These are phyloP conservation scores for Sextonia rubra DNA, from an alignment of 164 flowering plant species.

Conservation along the genomic window DNA sequence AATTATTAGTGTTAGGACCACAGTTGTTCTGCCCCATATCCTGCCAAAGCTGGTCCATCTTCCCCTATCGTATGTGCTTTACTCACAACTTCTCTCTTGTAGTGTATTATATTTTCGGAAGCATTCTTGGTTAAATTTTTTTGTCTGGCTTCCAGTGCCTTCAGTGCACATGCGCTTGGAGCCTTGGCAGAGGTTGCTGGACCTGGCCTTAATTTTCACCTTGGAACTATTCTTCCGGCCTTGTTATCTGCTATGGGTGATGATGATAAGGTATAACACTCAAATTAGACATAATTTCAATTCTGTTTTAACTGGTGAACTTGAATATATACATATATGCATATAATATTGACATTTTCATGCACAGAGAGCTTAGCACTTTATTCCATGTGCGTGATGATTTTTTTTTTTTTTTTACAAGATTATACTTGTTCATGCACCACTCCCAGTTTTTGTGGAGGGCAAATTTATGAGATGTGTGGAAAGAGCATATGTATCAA, in stretches of 20 bases:
- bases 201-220: conserved; percentile 77
- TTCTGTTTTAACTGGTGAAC: background rate
- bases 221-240: conserved; percentile 82
- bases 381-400: no score
- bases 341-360: no score
- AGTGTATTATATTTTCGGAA: background rate
- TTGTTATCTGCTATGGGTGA: conserved; percentile 81
- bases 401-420: no score
- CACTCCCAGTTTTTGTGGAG: no score
- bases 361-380: no score
- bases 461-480: no score
- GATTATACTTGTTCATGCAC: no score
- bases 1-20: conserved; percentile 73
- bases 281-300: background rate
- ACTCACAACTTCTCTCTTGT: conserved; percentile 2
- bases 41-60: conserved; percentile 92
- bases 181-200: conserved; percentile 99
- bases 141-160: conserved; percentile 53
- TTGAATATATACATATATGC: no score
- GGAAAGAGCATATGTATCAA: no score
- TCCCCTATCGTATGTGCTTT: conserved; percentile 79
- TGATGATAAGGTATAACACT: conserved; percentile 52
- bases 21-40: conserved; percentile 96
- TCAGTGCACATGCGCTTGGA: conserved; percentile 96
- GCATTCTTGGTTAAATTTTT: conserved; percentile 7